phyloP scores from a whole-genome alignment of 768 basidiomycete genomes.

The Terana coerulea region DNA sequence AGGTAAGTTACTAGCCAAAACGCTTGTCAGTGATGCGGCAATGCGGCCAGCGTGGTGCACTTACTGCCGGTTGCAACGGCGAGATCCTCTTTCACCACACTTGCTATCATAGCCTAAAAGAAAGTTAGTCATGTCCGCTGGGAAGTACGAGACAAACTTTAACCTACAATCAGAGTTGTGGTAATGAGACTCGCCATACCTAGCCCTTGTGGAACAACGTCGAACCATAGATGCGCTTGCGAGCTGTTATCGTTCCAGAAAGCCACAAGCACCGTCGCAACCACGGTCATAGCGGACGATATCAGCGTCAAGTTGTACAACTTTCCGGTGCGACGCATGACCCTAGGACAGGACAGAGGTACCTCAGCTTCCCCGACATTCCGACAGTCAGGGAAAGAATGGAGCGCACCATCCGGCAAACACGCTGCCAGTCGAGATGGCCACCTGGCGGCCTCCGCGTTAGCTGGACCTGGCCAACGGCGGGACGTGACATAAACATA shows the following conservation, averaged over 20 bases:
- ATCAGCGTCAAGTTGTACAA: conserved; percentile 71
- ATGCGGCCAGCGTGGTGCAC: conserved; percentile 26
- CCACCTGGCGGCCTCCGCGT: conserved; percentile 43
- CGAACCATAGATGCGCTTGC: conserved; percentile 65
- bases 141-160: neutral
- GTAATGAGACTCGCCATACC: conserved; percentile 85
- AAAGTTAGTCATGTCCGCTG: neutral
- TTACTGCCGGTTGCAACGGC: conserved; percentile 88
- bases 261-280: conserved; percentile 57
- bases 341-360: conserved; percentile 45
- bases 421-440: conserved; percentile 82
- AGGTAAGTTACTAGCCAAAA: conserved; percentile 74
- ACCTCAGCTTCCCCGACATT: neutral
- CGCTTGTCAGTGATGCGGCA: neutral
- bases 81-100: conserved; percentile 76
- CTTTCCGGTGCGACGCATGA: conserved; percentile 84
- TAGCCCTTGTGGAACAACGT: conserved; percentile 77
- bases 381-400: neutral
- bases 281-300: conserved; percentile 56
- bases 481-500: conserved; percentile 35
- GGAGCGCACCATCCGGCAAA: conserved; percentile 71
- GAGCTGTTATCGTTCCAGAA: conserved; percentile 66
- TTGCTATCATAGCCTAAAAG: conserved; percentile 79
- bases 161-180: conserved; percentile 76
- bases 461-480: conserved; percentile 9